Percentiles rank a stretch among this genome's conserved stretches.
Conservation (phyloP, 345 rosid species). For the Moringa oleifera region DNA sequence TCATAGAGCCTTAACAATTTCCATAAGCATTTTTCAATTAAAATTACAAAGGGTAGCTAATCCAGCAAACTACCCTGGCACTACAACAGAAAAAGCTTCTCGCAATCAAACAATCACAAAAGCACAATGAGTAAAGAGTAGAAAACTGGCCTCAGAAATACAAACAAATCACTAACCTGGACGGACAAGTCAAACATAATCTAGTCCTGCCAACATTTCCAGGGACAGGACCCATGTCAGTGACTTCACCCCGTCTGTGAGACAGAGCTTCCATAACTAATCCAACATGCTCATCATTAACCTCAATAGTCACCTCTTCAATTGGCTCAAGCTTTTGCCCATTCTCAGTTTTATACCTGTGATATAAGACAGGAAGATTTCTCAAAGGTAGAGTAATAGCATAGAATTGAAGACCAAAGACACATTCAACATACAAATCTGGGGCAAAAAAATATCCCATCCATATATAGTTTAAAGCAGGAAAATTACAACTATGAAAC, state of each 20-base stretch:
- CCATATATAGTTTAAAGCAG: not conserved
- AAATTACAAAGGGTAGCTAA: not conserved
- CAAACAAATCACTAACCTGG: slow-evolving; percentile 46
- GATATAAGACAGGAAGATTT: slow-evolving; percentile 14
- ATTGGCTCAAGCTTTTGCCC: slow-evolving; percentile 82
- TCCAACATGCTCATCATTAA: slow-evolving; percentile 94
- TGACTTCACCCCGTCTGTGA: slow-evolving; percentile 79
- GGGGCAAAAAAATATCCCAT: not conserved
- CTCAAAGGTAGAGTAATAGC: not conserved
- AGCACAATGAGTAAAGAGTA: not conserved
- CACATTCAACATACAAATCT: not conserved
- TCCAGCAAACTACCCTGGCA: not conserved
- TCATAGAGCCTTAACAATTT: not conserved
- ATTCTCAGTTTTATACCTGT: slow-evolving; percentile 75
- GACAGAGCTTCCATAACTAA: slow-evolving; percentile 91
- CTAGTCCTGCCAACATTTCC: slow-evolving; percentile 88
- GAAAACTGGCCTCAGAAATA: not conserved
- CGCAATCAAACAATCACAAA: not conserved
- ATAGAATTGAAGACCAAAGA: not conserved
- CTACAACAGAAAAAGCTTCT: not conserved
- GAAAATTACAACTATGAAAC: not conserved
- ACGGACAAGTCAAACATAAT: slow-evolving; percentile 85
- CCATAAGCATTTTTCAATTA: not conserved
- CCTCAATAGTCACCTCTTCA: slow-evolving; percentile 94
- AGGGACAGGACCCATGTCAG: slow-evolving; percentile 94